Evolutionary conservation across 2,329 filamentous ascomycete genomes (phyloP).

Genomic region (Chaetomiaceae sp.): DNA sequence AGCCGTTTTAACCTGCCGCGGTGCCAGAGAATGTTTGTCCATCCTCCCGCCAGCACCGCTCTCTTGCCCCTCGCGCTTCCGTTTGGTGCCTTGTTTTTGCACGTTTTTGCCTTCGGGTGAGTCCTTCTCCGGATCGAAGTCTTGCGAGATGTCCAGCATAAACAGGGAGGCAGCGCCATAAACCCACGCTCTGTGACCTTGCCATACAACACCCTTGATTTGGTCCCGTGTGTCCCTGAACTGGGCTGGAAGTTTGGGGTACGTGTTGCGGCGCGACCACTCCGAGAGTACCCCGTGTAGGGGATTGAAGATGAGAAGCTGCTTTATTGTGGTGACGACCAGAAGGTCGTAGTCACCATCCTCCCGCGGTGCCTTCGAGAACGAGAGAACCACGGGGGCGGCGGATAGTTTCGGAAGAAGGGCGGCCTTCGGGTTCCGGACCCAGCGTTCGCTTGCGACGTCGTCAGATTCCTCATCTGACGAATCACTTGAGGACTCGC

Average conservation of each 20-base stretch:
- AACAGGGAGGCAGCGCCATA: conserved; percentile 83
- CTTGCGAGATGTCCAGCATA: conserved; percentile 80
- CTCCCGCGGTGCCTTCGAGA: conserved; percentile 46
- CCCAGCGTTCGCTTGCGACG: conserved; percentile 61
- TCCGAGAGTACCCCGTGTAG: conserved; percentile 70
- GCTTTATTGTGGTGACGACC: conserved; percentile 50
- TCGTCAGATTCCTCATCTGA: conserved; percentile 29
- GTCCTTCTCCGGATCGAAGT: conserved; percentile 49
- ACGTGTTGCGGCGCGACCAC: conserved; percentile 81
- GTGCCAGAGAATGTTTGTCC: conserved; percentile 42
- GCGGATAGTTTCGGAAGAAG: conserved; percentile 65
- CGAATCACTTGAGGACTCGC: conserved; percentile 20
- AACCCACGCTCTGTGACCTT: conserved; percentile 73
- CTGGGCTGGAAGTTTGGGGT: conserved; percentile 65
- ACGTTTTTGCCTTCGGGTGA: conserved; percentile 27
- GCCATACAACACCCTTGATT: conserved; percentile 82
- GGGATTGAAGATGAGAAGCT: conserved; percentile 75
- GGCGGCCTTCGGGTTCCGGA: conserved; percentile 63
- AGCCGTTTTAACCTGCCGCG: conserved; percentile 38
- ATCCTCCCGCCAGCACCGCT: conserved; percentile 52
- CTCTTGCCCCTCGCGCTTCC: conserved; percentile 47
- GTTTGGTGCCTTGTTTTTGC: conserved; percentile 43
- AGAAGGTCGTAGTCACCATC: conserved; percentile 49
- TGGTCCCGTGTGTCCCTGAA: conserved; percentile 73
- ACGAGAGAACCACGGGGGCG: conserved; percentile 63